Conservation (phyloP, 2,329 filamentous ascomycete genomes). For the Simplicillium aogashimaense region DNA sequence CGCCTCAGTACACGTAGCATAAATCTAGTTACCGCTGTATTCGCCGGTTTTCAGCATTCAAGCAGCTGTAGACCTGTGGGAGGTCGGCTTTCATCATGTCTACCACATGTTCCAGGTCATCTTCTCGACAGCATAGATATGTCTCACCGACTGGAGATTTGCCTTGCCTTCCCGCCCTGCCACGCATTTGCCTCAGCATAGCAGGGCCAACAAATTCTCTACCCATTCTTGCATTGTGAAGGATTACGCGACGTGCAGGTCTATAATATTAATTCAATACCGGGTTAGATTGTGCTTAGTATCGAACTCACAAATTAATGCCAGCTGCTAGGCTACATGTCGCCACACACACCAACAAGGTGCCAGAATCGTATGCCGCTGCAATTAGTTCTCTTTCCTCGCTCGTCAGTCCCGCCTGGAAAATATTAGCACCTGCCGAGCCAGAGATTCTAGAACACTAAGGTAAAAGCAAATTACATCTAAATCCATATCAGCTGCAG, state of each 20-base stretch:
- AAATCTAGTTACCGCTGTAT: constrained; percentile 45
- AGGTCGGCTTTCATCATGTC: constrained; percentile 64
- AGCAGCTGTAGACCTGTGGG: constrained; percentile 58
- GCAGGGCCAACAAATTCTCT: constrained; percentile 67
- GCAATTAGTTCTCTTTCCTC: constrained; percentile 68
- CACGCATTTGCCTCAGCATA: constrained; percentile 74
- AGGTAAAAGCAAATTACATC: too few species aligned
- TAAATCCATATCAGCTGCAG: too few species aligned
- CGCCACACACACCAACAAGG: constrained; percentile 61
- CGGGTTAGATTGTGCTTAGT: neutral
- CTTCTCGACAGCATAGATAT: constrained; percentile 61
- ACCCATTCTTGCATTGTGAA: constrained; percentile 68
- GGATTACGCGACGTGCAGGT: constrained; percentile 61
- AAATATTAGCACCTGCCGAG: too few species aligned
- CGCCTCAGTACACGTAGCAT: neutral
- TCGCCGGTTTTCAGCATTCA: constrained; percentile 56
- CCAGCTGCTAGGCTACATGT: constrained; percentile 75
- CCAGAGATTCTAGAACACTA: too few species aligned
- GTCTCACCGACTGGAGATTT: constrained; percentile 72
- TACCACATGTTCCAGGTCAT: constrained; percentile 59
- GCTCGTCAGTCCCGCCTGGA: constrained; percentile 55
- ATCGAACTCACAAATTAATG: constrained; percentile 51
- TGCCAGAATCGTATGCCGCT: constrained; percentile 58
- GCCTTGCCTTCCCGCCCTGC: constrained; percentile 66
- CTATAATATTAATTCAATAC: constrained; percentile 14